Evolutionary conservation across 305 asterid species (phyloP), one percentile per base, ranked within the genome.

Genomic region (Euphrasia arctica): DNA sequence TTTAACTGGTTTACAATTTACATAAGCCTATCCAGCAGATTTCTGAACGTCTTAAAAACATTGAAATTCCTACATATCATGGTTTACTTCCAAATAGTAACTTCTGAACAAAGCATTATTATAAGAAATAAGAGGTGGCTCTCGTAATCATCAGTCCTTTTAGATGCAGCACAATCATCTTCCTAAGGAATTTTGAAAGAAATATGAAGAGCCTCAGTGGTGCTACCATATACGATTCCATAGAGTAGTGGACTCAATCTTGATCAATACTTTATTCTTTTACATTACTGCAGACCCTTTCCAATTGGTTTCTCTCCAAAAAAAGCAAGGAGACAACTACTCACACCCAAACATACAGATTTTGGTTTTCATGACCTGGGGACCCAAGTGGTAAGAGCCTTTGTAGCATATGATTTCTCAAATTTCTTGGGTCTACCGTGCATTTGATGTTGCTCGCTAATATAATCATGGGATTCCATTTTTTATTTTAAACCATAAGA

Each of bases 301-400:
- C 71, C 74, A 65, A 71, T 77, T 68, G 78, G 82, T 68, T 73
- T 63, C 50, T 64, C 83, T 80, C 83, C 74, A 14, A 64, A 68
- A 64, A 81, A 78, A 72, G 73, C 76, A 67, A 66, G 60, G 64
- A 77, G 78, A 66, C 73, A 63, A 60, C 63, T 75, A 56, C 52
- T 66, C 41, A 64, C 80, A 34, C 68, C 79, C 70, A 75, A 71
- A 58, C 75, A 73, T 70, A 72, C 76, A 63, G 74, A 75, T 67
- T 62, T 66, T 60, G 77, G 80, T 61, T 73, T 77, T 74, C 74
- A 66, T 75, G 77, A 70, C 73, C 75, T 72, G 66, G 82, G 64
- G 43, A 58, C 67, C 70, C 81, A 67, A 71, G 64, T 76, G 93
- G 96, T 90, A 77, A 83, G 82, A 61, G 62, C 63, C 62, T 64